Evolutionary conservation across 1,284 basidiomycete genomes (phyloP), one percentile per base, ranked within the genome.

Genomic region (Moesziomyces sp.): DNA sequence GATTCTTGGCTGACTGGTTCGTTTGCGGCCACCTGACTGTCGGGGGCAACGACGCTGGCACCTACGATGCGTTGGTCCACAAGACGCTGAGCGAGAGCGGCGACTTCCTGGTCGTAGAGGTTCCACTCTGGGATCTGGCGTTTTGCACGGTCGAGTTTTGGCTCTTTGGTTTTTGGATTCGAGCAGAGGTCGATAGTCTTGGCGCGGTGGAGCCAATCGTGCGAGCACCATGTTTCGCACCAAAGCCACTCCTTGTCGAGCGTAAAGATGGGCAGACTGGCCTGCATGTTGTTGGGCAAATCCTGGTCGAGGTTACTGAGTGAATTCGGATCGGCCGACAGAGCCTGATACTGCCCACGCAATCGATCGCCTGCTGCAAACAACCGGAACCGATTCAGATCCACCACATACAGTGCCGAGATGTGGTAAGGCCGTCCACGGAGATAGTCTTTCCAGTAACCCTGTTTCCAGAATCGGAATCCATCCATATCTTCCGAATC

Each of bases 111-210:
- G 64, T 98, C 96, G 81, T 97, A 97, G 47, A 88, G 88, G 65
- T 95, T 94, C 97, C 96, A 99, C 85, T 99, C 96, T 0, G 96
- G 95, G 55, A 99, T 97, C 79, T 95, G 90, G 42, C 95, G 89
- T 30, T 83, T 78, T 1, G 96, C 97, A 35, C 96, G 89, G 10
- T 91, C 89, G 10, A 99, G 88, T 85, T 99, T 99, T 3, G 95
- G 95, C 83, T 98, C 95, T 90, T 97, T 96, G 14, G 85, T 86
- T 60, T 82, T 79, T n/a, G 84, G 84, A 50, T 85, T 85, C 34
- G 81, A 81, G 67, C 82, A 85, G 49, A 84, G 61, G 61, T 84
- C 83, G 66, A 80, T 83, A 10, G 81, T 83, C 56, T 83, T 83
- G 9, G 77, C 80, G n/a, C 69, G 38, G 10, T 68, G 54, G 24